Percentiles rank a stretch among this genome's conserved stretches.
Conservation (phyloP, 1,284 basidiomycete genomes). For the Mycena sp. region DNA sequence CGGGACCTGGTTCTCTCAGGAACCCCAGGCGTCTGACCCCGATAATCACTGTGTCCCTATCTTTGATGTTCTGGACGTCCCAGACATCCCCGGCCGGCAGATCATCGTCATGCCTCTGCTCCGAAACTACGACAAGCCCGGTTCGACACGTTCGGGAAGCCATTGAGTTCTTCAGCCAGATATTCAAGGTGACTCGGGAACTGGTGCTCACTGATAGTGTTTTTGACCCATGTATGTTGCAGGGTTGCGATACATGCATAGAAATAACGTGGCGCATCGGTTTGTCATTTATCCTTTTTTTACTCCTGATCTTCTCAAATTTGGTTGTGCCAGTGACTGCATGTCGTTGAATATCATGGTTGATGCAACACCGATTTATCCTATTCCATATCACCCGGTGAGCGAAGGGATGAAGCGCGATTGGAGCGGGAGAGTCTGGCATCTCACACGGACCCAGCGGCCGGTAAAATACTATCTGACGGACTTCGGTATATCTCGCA, state of each 20-base stretch:
- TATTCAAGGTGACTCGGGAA: conserved; percentile 38
- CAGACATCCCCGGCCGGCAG: conserved; percentile 26
- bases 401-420: background rate
- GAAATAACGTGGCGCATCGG: background rate
- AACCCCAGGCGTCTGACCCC: conserved; percentile 30
- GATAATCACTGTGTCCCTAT: conserved; percentile 49
- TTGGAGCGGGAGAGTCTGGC: background rate
- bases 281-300: background rate
- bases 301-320: background rate
- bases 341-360: conserved; percentile 3
- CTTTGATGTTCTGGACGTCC: conserved; percentile 41
- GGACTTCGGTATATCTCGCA: background rate
- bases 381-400: background rate
- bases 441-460: background rate
- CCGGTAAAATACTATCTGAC: conserved; percentile 6
- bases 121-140: conserved; percentile 26
- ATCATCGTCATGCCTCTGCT: conserved; percentile 47
- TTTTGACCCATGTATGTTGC: background rate
- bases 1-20: conserved; percentile 20
- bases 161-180: conserved; percentile 42
- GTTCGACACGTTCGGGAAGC: conserved; percentile 45
- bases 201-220: conserved; percentile 8
- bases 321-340: background rate
- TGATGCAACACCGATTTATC: background rate
- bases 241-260: background rate